phyloP scores from a whole-genome alignment of 2,329 filamentous ascomycete species.

The Monilinia fructigena region DNA sequence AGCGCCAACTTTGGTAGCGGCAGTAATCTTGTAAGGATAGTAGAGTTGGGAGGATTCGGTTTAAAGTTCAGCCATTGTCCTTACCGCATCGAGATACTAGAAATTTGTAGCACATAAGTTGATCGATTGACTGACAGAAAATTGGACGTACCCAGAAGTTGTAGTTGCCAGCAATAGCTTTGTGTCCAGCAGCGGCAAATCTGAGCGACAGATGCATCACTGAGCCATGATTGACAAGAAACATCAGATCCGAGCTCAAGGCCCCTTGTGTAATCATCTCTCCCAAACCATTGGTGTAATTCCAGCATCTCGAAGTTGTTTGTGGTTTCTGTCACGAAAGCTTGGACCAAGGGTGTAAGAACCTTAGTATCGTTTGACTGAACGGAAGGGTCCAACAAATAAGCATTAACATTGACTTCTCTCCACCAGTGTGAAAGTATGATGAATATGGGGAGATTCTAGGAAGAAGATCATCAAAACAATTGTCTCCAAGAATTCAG shows the following conservation, averaged over 20 bases:
- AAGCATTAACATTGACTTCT: slow-evolving; percentile 81
- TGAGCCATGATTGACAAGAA: slow-evolving; percentile 77
- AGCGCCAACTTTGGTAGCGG: slow-evolving; percentile 74
- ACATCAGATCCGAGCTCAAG: slow-evolving; percentile 68
- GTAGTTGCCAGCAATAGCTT: slow-evolving; percentile 73
- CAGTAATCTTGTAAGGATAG: slow-evolving; percentile 84
- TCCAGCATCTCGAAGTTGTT: slow-evolving; percentile 59
- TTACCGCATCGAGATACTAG: slow-evolving; percentile 75
- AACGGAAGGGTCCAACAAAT: slow-evolving; percentile 71
- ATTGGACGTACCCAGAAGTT: slow-evolving; percentile 64
- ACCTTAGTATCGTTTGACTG: slow-evolving; percentile 62
- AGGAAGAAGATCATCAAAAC: slow-evolving; percentile 75
- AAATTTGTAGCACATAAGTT: slow-evolving; percentile 26
- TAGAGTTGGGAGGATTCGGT: slow-evolving; percentile 51
- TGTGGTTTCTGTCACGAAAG: slow-evolving; percentile 70
- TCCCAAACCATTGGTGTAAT: slow-evolving; percentile 78
- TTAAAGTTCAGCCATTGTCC: slow-evolving; percentile 75
- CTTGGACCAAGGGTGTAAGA: slow-evolving; percentile 73
- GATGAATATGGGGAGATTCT: slow-evolving; percentile 65
- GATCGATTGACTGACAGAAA: neutral
- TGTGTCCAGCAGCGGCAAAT: slow-evolving; percentile 62
- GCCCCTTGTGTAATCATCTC: slow-evolving; percentile 77
- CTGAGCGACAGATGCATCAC: slow-evolving; percentile 56
- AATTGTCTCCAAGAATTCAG: slow-evolving; percentile 69
- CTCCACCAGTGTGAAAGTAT: slow-evolving; percentile 84